A percentile compares a stretch with the other conserved stretches of the same genome.
These are phyloP conservation scores for Sclerotinia spermophila DNA, from an alignment of 2,329 filamentous ascomycete genomes.

Conservation along the genomic window DNA sequence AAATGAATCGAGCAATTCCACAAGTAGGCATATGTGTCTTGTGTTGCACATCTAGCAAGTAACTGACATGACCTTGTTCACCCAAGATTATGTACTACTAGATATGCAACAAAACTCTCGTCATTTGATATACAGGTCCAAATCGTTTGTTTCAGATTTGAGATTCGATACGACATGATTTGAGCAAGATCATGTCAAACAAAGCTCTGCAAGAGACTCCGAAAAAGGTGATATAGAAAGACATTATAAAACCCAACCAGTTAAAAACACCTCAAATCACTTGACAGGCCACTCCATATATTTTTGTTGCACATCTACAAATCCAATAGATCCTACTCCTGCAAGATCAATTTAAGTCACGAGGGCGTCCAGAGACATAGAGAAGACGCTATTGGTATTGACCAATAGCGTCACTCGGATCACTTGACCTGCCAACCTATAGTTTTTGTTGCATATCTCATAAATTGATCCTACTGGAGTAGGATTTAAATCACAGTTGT, in stretches of 20 bases:
- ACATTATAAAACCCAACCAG: background rate
- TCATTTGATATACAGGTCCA: background rate
- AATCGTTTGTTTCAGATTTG: background rate
- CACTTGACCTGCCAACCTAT: background rate
- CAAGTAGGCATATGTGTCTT: background rate
- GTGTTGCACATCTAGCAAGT: background rate
- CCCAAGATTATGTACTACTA: background rate
- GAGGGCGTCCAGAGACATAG: background rate
- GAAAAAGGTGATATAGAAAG: no score
- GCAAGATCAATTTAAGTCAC: background rate
- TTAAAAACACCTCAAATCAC: background rate
- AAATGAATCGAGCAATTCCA: background rate
- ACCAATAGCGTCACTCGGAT: background rate
- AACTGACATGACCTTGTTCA: background rate
- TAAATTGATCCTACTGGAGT: background rate
- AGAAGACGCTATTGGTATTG: background rate
- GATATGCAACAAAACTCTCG: background rate
- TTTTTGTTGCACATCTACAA: background rate
- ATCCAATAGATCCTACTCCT: background rate
- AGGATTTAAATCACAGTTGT: background rate
- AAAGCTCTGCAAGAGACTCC: background rate
- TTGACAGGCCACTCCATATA: background rate
- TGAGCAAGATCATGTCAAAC: background rate
- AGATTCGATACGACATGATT: background rate
- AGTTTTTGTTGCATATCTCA: slow-evolving; percentile 1